Base-by-base conservation (phyloP, 2,329 filamentous ascomycete species). In the Colletotrichum musae region DNA sequence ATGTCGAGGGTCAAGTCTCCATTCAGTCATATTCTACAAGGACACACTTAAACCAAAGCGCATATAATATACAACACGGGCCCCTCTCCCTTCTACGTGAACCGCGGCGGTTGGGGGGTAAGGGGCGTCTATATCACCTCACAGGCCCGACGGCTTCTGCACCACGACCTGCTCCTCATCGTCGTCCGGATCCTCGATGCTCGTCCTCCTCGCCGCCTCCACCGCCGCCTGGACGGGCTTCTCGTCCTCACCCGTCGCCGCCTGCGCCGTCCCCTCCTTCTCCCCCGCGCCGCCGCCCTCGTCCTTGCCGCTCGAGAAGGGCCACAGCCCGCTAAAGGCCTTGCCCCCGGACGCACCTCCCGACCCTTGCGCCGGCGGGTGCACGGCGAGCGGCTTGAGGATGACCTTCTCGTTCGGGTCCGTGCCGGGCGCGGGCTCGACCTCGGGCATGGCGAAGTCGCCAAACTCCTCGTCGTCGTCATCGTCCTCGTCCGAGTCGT, bases 401-500 rank as follows among this genome's bases (percentile, higher is more conserved):
- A 90, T 81, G n/a, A 85, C 80, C 28, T 80, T 82, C 13, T 84
- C 80, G 6, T 77, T 75, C 4, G 74, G 73, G 36, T 78, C 77
- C 18, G 68, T 53, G 7, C 51, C 59, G 74, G 76, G 54, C 77
- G 74, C 68, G 73, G 74, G 52, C 72, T 80, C 81, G 58, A 85
- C 81, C 76, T 91, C 89, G 12, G 89, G 87, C 81, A 92, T 89
- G 72, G 89, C 89, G 73, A 92, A 92, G 67, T 92, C 91, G 15
- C 90, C 91, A 80, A 92, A 88, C 74, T 91, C 90, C 71, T 92
- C 89, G 48, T 90, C 88, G 43, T 84, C 83, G 15, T 86, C 87
- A 41, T 85, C 84, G 32, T 84, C 85, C 58, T 86, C 85, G 50
- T 85, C 85, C 47, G 82, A 85, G 41, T 82, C 82, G 52, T 82